Percentiles rank a stretch among this genome's conserved stretches.
Evolutionary conservation across 441 rosid genomes (phyloP).

Genomic region (Pelargonium myrrhifolium): DNA sequence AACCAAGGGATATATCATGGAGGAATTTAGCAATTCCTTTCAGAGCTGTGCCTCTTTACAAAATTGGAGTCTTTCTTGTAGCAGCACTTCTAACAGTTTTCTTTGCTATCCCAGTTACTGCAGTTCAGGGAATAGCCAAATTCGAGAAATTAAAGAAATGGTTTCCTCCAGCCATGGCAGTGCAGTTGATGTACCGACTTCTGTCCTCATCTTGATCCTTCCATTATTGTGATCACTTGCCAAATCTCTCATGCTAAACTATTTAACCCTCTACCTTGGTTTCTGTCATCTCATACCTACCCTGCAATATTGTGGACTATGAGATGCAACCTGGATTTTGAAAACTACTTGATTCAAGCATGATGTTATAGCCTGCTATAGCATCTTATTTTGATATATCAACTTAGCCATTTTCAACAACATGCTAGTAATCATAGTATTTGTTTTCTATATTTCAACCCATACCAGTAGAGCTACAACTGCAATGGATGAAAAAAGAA

Average conservation of each 20-base stretch:
- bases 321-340: neutral
- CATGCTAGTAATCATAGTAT: neutral
- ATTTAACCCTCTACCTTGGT: neutral
- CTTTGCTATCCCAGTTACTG: slow-evolving; percentile 82
- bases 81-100: slow-evolving; percentile 71
- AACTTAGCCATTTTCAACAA: neutral
- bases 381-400: neutral
- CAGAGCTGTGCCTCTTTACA: slow-evolving; percentile 48
- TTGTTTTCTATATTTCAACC: neutral
- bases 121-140: slow-evolving; percentile 91
- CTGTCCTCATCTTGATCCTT: slow-evolving; percentile 10
- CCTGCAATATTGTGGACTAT: neutral
- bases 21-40: slow-evolving; percentile 53
- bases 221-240: neutral
- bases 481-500: too few species aligned
- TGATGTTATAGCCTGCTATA: neutral
- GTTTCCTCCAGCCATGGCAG: slow-evolving; percentile 84
- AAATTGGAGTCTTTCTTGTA: slow-evolving; percentile 55
- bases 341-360: neutral
- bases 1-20: slow-evolving; percentile 80
- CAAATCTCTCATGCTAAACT: neutral
- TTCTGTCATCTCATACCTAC: neutral
- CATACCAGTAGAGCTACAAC: neutral
- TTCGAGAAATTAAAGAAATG: slow-evolving; percentile 77
- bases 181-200: slow-evolving; percentile 60